phyloP scores from a whole-genome alignment of 345 rosid species.

The Nephelium lappaceum region DNA sequence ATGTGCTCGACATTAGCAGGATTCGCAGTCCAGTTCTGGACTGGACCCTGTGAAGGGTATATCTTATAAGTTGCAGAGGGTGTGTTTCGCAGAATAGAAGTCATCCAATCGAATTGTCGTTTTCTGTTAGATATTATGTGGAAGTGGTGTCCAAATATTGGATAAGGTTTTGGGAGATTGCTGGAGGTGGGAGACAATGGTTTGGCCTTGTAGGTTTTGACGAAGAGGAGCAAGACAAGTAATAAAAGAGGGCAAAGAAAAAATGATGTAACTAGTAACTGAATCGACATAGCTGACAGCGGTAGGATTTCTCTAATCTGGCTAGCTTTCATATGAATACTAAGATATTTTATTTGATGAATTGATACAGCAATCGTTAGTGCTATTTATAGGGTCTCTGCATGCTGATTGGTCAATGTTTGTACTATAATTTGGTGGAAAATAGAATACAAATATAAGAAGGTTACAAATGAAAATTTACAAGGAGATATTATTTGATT shows the following conservation, averaged over 20 bases:
- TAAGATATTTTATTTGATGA: not conserved
- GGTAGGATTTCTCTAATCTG: not conserved
- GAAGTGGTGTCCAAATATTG: constrained; percentile 19
- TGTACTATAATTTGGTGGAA: no score
- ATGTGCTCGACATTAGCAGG: constrained; percentile 63
- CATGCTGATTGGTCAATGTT: no score
- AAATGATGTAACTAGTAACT: not conserved
- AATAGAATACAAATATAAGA: no score
- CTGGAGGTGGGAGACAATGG: not conserved
- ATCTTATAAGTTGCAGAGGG: constrained; percentile 22
- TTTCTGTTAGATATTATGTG: not conserved
- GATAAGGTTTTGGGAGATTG: constrained; percentile 20
- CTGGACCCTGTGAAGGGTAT: not conserved
- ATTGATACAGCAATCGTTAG: not conserved
- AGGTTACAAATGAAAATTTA: no score
- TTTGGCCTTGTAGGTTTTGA: not conserved
- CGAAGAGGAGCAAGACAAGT: not conserved
- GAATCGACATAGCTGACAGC: not conserved
- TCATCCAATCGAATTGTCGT: constrained; percentile 19
- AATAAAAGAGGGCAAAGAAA: constrained; percentile 2
- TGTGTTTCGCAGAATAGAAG: constrained; percentile 11
- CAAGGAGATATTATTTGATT: no score
- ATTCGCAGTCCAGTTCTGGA: constrained; percentile 51
- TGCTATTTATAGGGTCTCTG: not conserved
- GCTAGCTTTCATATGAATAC: not conserved